phyloP scores from a whole-genome alignment of 371 early-diverging fungal species.

The Actinomortierella wolfii region DNA sequence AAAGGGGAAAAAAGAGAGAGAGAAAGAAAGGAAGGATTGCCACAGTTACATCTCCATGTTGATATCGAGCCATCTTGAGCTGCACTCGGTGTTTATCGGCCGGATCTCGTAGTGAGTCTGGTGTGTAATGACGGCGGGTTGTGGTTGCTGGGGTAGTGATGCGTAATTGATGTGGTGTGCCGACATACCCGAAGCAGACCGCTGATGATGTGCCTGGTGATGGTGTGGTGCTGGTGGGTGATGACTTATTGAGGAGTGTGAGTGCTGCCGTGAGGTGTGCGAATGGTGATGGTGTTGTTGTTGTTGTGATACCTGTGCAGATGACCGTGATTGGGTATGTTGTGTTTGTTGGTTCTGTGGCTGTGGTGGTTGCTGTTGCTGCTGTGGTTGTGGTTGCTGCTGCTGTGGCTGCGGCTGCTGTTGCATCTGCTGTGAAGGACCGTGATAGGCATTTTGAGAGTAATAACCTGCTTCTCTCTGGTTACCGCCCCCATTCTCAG shows the following conservation, averaged over 20 bases:
- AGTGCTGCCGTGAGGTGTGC: slow-evolving; percentile 5
- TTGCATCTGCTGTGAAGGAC: neutral
- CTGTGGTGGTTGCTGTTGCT: slow-evolving; percentile 19
- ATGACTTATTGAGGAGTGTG: neutral
- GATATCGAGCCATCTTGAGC: slow-evolving; percentile 40
- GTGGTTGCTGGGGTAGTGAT: slow-evolving; percentile 35
- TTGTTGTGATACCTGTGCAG: too few species aligned
- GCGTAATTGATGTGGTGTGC: slow-evolving; percentile 25
- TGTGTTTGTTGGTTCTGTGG: slow-evolving; percentile 7
- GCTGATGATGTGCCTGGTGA: slow-evolving; percentile 16
- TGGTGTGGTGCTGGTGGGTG: neutral
- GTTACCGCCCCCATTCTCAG: too few species aligned
- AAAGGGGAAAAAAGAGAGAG: neutral
- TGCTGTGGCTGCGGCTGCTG: slow-evolving; percentile 7
- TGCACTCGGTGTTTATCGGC: slow-evolving; percentile 21
- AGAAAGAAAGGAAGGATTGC: neutral
- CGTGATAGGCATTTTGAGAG: too few species aligned
- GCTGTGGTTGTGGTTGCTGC: slow-evolving; percentile 7
- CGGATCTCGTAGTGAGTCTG: slow-evolving; percentile 39
- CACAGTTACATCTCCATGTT: slow-evolving; percentile 23
- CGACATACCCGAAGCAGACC: slow-evolving; percentile 23
- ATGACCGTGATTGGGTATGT: neutral
- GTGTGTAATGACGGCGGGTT: slow-evolving; percentile 39
- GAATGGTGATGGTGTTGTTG: too few species aligned
- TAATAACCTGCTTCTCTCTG: too few species aligned